Evolutionary conservation across 1,284 basidiomycete genomes (phyloP), one percentile per base, ranked within the genome.

Genomic region (Cutaneotrichosporon mucoides): DNA sequence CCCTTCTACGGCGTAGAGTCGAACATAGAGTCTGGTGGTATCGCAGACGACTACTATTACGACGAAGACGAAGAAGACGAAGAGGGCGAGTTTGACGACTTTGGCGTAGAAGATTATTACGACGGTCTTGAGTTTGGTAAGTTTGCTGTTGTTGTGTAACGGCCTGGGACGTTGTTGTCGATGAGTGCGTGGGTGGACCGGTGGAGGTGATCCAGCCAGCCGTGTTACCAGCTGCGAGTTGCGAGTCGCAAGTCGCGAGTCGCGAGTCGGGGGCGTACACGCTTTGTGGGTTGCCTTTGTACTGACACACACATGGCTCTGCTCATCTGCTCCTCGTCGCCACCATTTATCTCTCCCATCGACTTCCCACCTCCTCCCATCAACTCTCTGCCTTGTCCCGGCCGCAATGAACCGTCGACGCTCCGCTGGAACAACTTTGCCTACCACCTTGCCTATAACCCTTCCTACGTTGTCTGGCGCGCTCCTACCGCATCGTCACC

Each of bases 61-160:
- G 70, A 59, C 40, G 64, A 64, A 12, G 50, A 62, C 11, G 59
- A 60, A 50, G 64, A 66, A 47, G 67, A 69, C 45, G 68, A 71
- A 36, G 66, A 65, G 47, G 64, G 70, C 63, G 68, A 49, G 15
- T 35, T 59, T n/a, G 49, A 57, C 6, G 53, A 59, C 41, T 33
- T 36, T n/a, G 35, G 38, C 16, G 48, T n/a, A 7, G 56, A 47
- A 44, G 58, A 55, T 47, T 56, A 60, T 53, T 53, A 33, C n/a
- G 45, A 51, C n/a, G 46, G 48, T 36, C 41, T 54, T n/a, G 54
- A 61, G 12, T 56, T 57, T 55, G 62, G 62, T 64, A 48, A 61
- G 62, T 24, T 24, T 24, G 24, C 3, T 24, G 24, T 24, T 24
- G 2, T 24, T 24, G 24, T 13, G 33, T 34, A 33, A 15, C 34